Conservation (phyloP, 306 rosid genomes). For the Prunus armeniaca region DNA sequence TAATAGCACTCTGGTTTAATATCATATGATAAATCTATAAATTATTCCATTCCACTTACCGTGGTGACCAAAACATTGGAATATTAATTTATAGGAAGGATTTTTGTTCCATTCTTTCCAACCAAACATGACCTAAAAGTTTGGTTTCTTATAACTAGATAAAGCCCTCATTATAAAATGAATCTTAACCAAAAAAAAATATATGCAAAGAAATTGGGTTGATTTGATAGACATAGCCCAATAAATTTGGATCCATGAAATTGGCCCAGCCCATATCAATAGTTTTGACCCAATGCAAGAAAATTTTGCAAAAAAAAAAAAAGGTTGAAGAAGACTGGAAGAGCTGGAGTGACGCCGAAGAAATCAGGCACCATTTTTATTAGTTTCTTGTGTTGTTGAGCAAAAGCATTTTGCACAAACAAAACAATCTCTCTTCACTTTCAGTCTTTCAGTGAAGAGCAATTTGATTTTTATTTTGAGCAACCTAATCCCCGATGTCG, state of each 20-base stretch:
- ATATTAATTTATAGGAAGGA: too few species aligned
- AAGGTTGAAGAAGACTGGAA: background rate
- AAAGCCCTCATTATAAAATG: too few species aligned
- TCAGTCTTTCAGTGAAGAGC: background rate
- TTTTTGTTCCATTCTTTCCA: too few species aligned
- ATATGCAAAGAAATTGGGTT: background rate
- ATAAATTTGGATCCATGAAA: background rate
- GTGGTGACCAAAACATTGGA: too few species aligned
- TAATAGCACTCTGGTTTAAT: too few species aligned
- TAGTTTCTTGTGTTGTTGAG: background rate
- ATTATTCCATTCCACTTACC: too few species aligned
- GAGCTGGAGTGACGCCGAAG: conserved; percentile 19
- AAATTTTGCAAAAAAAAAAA: background rate
- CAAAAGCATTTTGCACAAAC: background rate
- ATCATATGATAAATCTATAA: too few species aligned
- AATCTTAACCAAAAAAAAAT: too few species aligned
- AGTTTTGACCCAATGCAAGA: background rate
- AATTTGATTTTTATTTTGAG: background rate
- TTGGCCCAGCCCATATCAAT: background rate
- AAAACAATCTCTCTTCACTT: conserved; percentile 11
- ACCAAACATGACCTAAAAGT: too few species aligned
- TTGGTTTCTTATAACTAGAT: too few species aligned
- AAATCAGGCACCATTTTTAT: background rate
- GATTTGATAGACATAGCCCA: background rate
- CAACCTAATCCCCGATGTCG: conserved; percentile 24